These are phyloP conservation scores for Cyclanthera cordifolia DNA, from an alignment of 306 rosid species.

Conservation along the genomic window DNA sequence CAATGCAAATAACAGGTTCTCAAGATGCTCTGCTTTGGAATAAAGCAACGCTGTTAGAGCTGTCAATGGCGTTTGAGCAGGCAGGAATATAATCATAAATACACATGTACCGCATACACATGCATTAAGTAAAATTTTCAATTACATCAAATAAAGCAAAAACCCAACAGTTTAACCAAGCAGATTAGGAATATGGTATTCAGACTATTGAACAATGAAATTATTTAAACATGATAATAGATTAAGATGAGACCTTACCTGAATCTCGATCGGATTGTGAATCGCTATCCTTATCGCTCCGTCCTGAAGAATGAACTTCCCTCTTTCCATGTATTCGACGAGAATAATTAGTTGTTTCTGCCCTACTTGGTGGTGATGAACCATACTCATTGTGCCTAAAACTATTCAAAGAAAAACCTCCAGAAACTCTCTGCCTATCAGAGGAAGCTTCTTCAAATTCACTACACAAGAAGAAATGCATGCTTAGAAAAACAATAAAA, in stretches of 20 bases:
- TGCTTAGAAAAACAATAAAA: background rate
- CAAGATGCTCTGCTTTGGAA: background rate
- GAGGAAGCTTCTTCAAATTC: slow-evolving; percentile 59
- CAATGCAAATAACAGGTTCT: background rate
- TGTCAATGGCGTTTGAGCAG: background rate
- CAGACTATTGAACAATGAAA: background rate
- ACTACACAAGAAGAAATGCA: slow-evolving; percentile 26
- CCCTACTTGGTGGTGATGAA: slow-evolving; percentile 81
- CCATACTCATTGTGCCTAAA: slow-evolving; percentile 57
- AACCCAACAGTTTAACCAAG: slow-evolving; percentile 2
- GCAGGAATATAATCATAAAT: background rate
- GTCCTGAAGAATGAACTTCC: slow-evolving; percentile 72
- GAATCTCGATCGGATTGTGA: slow-evolving; percentile 75
- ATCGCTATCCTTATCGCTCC: slow-evolving; percentile 67
- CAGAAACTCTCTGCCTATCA: slow-evolving; percentile 57
- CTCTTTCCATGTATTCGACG: slow-evolving; percentile 70
- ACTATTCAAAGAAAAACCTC: slow-evolving; percentile 45
- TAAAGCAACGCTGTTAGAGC: background rate
- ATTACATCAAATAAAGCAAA: background rate
- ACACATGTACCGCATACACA: background rate
- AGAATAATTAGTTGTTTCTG: slow-evolving; percentile 44
- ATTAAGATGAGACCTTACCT: slow-evolving; percentile 40
- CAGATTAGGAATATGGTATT: background rate
- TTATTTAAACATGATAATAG: background rate
- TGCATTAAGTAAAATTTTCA: background rate